phyloP scores from a whole-genome alignment of 306 rosid species.

The Mucuna pruriens region DNA sequence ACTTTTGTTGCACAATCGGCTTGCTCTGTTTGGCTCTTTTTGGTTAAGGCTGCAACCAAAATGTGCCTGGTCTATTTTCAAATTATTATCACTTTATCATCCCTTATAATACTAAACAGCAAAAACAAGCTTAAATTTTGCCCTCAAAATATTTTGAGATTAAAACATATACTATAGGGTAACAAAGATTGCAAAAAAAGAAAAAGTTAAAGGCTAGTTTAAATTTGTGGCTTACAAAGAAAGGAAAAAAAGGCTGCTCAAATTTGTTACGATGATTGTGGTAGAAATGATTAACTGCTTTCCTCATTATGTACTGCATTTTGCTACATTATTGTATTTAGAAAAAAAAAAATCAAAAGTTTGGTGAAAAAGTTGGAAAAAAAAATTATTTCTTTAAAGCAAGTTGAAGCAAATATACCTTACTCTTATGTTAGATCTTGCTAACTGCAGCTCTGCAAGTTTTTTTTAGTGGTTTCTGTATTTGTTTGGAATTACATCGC shows the following conservation, averaged over 20 bases:
- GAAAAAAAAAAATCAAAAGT: neutral
- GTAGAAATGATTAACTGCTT: slow-evolving; percentile 29
- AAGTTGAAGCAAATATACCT: neutral
- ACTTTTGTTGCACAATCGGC: slow-evolving; percentile 22
- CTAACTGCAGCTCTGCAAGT: too few relatives aligned
- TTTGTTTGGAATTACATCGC: too few relatives aligned
- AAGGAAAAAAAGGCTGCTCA: slow-evolving; percentile 13
- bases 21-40: slow-evolving; percentile 39
- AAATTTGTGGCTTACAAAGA: slow-evolving; percentile 15
- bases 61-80: slow-evolving; percentile 18
- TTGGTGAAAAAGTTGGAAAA: neutral
- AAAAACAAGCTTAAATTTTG: neutral
- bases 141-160: neutral
- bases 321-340: neutral
- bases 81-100: slow-evolving; percentile 37
- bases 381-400: neutral
- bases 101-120: neutral
- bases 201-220: neutral
- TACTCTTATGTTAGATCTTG: too few relatives aligned
- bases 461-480: too few relatives aligned
- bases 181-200: neutral
- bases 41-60: slow-evolving; percentile 50
- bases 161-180: neutral
- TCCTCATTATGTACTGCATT: neutral
- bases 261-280: slow-evolving; percentile 13